phyloP scores from a whole-genome alignment of 345 rosid genomes.

The Geranium rotundifolium region DNA sequence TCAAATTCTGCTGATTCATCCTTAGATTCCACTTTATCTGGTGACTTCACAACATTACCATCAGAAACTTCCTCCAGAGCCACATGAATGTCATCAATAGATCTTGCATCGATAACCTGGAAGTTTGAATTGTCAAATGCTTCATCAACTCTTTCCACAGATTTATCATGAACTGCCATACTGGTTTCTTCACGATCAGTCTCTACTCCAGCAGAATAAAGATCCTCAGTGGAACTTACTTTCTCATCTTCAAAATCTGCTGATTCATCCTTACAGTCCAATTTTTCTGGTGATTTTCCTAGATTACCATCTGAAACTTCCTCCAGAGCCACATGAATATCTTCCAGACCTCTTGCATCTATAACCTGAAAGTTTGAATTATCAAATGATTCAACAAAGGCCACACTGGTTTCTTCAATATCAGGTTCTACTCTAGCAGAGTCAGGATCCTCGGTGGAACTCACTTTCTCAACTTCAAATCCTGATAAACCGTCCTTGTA shows the following conservation, averaged over 20 bases:
- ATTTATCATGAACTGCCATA: constrained; percentile 1
- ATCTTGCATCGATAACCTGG: constrained; percentile 31
- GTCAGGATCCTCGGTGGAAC: too few species aligned
- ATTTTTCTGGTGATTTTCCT: constrained; percentile 10
- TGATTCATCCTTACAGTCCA: constrained; percentile 13
- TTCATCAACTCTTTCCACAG: constrained; percentile 7
- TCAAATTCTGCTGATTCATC: background rate
- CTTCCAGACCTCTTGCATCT: constrained; percentile 7
- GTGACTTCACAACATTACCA: background rate
- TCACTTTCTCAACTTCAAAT: too few species aligned
- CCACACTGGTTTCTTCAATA: constrained; percentile 3
- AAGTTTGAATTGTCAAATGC: background rate
- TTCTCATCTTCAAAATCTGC: constrained; percentile 13
- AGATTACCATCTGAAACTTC: constrained; percentile 20
- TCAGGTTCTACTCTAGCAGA: constrained; percentile 4
- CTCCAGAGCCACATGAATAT: constrained; percentile 15
- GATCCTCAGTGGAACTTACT: constrained; percentile 15
- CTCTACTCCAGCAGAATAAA: constrained; percentile 12
- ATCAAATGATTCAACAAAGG: background rate
- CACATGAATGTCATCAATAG: constrained; percentile 12
- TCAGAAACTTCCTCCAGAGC: constrained; percentile 7
- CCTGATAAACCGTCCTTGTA: background rate
- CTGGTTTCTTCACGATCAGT: constrained; percentile 3
- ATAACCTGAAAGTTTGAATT: constrained; percentile 2
- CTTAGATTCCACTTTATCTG: background rate